Evolutionary conservation across 176 grass and related monocot species (phyloP).

Genomic region (Oryza glumipatula): DNA sequence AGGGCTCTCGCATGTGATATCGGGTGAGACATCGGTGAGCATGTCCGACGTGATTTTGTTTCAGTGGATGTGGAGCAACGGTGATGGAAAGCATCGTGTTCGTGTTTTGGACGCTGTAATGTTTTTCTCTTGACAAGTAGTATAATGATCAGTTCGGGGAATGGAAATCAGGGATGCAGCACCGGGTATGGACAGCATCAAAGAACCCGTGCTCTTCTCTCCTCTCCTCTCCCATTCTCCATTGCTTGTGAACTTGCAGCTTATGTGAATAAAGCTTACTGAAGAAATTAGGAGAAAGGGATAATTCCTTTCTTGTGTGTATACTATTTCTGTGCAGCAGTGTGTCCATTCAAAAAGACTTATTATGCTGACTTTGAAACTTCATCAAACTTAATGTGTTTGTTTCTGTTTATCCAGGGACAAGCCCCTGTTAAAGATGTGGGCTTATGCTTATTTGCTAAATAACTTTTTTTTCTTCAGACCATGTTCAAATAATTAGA

Average conservation of each 20-base stretch:
- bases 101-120: not conserved
- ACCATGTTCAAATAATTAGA: slow-evolving; percentile 5
- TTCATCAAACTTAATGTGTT: not conserved
- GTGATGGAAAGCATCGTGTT: not conserved
- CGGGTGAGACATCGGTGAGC: too few relatives aligned
- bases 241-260: not conserved
- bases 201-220: not conserved
- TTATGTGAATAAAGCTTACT: not conserved
- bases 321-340: not conserved
- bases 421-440: not conserved
- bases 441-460: not conserved
- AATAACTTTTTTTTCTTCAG: not conserved
- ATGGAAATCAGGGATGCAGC: not conserved
- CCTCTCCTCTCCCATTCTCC: not conserved
- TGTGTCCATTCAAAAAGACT: not conserved
- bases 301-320: not conserved
- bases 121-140: not conserved
- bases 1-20: too few relatives aligned
- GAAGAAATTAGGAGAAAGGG: not conserved
- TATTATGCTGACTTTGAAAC: not conserved
- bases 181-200: not conserved
- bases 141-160: not conserved
- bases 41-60: too few relatives aligned
- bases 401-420: too few relatives aligned
- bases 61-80: too few relatives aligned